Percentiles rank a stretch among this genome's conserved stretches.
These are phyloP conservation scores for Leccinum fallax DNA, from an alignment of 1,284 basidiomycete species.

Conservation along the genomic window DNA sequence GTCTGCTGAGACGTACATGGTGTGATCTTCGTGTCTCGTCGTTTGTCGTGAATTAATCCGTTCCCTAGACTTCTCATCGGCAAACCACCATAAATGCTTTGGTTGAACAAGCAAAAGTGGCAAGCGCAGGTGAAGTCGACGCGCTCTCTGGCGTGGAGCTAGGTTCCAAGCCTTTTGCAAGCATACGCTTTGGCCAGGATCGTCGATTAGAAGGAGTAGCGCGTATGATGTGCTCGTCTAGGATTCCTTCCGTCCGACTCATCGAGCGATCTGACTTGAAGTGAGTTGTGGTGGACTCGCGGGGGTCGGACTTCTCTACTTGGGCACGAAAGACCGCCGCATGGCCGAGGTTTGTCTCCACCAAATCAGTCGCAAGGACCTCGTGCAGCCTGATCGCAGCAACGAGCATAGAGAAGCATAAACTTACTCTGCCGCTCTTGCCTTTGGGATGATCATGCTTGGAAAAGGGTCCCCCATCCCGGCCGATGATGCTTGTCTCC, in stretches of 20 bases:
- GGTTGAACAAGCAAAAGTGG: slow-evolving; percentile 49
- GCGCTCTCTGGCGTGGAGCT: slow-evolving; percentile 70
- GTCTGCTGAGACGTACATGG: slow-evolving; percentile 45
- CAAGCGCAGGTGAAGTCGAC: slow-evolving; percentile 56
- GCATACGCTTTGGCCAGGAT: slow-evolving; percentile 86
- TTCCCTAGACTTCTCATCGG: slow-evolving; percentile 36
- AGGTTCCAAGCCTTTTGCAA: slow-evolving; percentile 71
- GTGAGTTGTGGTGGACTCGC: slow-evolving; percentile 64
- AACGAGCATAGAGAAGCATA: slow-evolving; percentile 91
- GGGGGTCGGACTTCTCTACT: slow-evolving; percentile 88
- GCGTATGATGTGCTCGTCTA: slow-evolving; percentile 82
- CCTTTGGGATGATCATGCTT: slow-evolving; percentile 96
- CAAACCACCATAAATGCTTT: slow-evolving; percentile 56
- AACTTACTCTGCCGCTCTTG: slow-evolving; percentile 84
- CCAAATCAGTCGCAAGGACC: slow-evolving; percentile 80
- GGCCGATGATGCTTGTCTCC: slow-evolving; percentile 72
- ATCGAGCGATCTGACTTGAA: slow-evolving; percentile 72
- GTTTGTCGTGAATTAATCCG: slow-evolving; percentile 29
- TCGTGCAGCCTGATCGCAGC: slow-evolving; percentile 79
- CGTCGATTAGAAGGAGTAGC: slow-evolving; percentile 85
- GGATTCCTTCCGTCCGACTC: slow-evolving; percentile 64
- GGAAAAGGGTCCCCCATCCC: slow-evolving; percentile 80
- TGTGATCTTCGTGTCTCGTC: slow-evolving; percentile 33
- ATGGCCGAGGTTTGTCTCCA: slow-evolving; percentile 91
- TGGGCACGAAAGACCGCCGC: slow-evolving; percentile 84